These are phyloP conservation scores for Platismatia glauca DNA, from an alignment of 495 filamentous ascomycete genomes.

Conservation along the genomic window DNA sequence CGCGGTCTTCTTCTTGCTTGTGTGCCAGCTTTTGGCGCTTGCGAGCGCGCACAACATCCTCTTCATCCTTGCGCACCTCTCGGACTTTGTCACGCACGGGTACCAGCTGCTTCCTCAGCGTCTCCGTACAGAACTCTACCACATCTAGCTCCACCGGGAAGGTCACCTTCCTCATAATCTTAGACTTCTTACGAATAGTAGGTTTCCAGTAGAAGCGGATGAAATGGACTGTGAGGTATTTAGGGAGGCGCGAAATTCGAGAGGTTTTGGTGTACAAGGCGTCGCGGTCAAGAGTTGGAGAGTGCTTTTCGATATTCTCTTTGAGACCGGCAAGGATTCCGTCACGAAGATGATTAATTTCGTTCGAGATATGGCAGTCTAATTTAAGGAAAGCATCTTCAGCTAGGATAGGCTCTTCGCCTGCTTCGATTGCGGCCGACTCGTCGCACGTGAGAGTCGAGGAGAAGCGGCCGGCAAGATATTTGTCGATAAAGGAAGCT, in stretches of 20 bases:
- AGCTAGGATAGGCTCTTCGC: conserved; percentile 56
- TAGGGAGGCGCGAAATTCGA: conserved; percentile 78
- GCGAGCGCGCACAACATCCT: conserved; percentile 76
- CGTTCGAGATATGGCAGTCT: conserved; percentile 81
- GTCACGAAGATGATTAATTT: conserved; percentile 82
- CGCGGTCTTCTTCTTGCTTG: conserved; percentile 47
- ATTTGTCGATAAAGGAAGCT: conserved; percentile 78
- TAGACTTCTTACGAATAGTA: conserved; percentile 91
- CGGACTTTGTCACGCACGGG: conserved; percentile 92
- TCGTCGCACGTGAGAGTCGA: conserved; percentile 78
- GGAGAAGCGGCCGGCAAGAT: conserved; percentile 72
- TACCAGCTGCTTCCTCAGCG: conserved; percentile 70
- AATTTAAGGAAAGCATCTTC: conserved; percentile 83
- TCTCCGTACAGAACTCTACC: conserved; percentile 90
- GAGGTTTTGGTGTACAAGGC: conserved; percentile 83
- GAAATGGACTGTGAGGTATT: conserved; percentile 94
- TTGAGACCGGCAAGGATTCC: conserved; percentile 72
- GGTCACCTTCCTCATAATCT: conserved; percentile 98
- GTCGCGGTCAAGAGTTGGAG: conserved; percentile 65
- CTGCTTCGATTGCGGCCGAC: conserved; percentile 59
- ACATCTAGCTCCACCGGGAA: conserved; percentile 90
- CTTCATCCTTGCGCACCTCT: conserved; percentile 88
- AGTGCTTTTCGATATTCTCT: conserved; percentile 86
- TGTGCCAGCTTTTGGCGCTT: conserved; percentile 78
- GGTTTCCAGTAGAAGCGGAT: conserved; percentile 97